Evolutionary conservation across 371 early-diverging fungal species (phyloP), one percentile per base, ranked within the genome.

Genomic region (Saksenaea vasiformis): DNA sequence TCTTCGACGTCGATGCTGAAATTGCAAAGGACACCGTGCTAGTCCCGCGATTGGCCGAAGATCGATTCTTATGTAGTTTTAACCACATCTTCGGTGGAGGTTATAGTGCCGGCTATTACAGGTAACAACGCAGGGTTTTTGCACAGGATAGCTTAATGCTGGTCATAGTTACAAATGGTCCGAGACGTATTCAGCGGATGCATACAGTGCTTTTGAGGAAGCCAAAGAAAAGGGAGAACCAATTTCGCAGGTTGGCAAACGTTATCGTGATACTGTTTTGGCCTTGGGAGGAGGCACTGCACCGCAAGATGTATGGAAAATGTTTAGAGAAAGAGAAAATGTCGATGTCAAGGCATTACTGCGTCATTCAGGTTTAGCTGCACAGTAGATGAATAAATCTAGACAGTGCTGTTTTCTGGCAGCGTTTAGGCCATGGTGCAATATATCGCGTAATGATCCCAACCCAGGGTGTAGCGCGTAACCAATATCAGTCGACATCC

Each of bases 111-210:
- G 89, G 87, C 0, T 89, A 89, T 59, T 89, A 87, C 67, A 82
- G 77, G 82, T 81, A 74, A 62, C 31, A 31, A 2, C 2, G 7
- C 31, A 44, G 19, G 7, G 43, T 24, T 41, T 15, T 4, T 19
- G 15, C 13, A 11, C 14, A 11, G 22, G 15, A 56, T 54, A 27
- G 19, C 14, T 15, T 35, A 1, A 56, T 10, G 15, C 0, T 5
- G 31, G 31, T 22, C 22, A 54, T 70, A 85, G 87, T 22, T 89
- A 89, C 72, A 89, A 89, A 71, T 89, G 82, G 76, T 86, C 87
- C 3, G 89, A 89, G 55, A 85, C 86, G 1, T 89, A 85, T 63
- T 87, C 87, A 9, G 87, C 87, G 0, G 89, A 89, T 73, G 89
- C 87, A 0, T 89, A 87, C 70, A 86, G 84, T 1, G 89, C 87